Evolutionary conservation across 495 filamentous ascomycete genomes (phyloP), one percentile per base, ranked within the genome.

Genomic region (Aspergillus saccharolyticus): DNA sequence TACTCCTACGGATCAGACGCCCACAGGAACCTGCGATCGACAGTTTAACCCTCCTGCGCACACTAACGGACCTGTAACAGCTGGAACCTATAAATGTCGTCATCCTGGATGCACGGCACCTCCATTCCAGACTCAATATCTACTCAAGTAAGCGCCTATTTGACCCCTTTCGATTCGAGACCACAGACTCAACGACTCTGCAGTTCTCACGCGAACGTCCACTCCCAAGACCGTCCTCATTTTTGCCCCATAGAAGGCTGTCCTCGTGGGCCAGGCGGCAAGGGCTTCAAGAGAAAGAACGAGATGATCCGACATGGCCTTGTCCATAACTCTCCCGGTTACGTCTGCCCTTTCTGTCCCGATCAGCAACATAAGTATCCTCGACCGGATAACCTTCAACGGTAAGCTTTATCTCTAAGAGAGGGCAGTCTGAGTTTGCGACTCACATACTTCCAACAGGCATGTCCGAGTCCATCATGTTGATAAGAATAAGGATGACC

Each of bases 251-350:
- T 96, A 15, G 78, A 82, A 25, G 85, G 82, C 1, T 98, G 94
- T 70, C 75, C 89, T 19, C 83, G 94, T 30, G 85, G 83, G 7
- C 82, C 89, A 59, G 89, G 88, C 15, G 94, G 94, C 16, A 96
- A 90, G 70, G 94, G 95, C 0, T 98, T 98, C 79, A 98, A 98
- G 70, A 84, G 95, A 43, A 97, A 98, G 72, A 98, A 98, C 63
- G 95, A 98, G 74, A 97, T 98, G 95, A 96, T 97, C 58, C 82
- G 94, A 18, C 94, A 98, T 74, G 92, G 93, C 4, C 80, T 98
- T 1, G 94, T 98, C 2, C 94, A 98, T 65, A 86, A 91, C 56
- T 96, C 91, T 8, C 94, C 94, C 12, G 94, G 95, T 59, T 98
- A 98, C 69, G 86, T 97, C 33, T 98, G 95, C 71, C 94, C 94